Base-by-base conservation (phyloP, 1,139 yeast species). In the Casaregolazyma suthepensis region DNA sequence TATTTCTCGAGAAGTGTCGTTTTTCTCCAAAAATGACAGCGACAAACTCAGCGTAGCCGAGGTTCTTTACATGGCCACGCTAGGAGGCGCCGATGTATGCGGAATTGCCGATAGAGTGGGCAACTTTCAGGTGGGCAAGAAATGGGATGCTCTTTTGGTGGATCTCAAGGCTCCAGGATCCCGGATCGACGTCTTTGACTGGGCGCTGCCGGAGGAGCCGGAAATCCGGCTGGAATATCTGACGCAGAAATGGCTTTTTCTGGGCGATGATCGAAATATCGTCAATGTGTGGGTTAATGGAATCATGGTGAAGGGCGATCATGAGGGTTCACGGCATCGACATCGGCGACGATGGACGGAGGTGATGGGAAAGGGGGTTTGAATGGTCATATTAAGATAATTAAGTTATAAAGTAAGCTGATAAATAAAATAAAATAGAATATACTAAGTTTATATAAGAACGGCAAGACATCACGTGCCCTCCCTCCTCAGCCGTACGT, bases 211-310 rank as follows among this genome's bases (percentile, higher is more conserved):
- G 22, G 51, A 47, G n/a, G 54, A 57, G 17, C 46, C 5, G 56
- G 57, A 10, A 47, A 52, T 18, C 56, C 53, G 52, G 45, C 52
- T 63, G 20, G 52, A 43, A 50, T 53, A 85, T 66, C 66, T 87
- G 52, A 69, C 91, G 5, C 88, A 88, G 52, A 90, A 89, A 67
- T 93, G 99, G 99, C 74, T 91, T n/a, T 93, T 89, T 66, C 80
- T 83, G 56, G 99, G 98, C 37, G 99, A 93, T 69, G 96, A 93
- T 68, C 77, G 99, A 64, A 93, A 93, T 67, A 83, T 94, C 45
- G 65, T 72, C 13, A 75, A 75, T 53, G 97, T 93, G 13, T 93
- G 89, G 88, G 91, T 91, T 40, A 81, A 82, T 63, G 99, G 99
- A 3, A 72, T 79, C 57, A 62, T 71, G 47, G 85, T 84, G 13